Percentiles rank a stretch among this genome's conserved stretches.
Evolutionary conservation across 352 stramenopile genomes (phyloP).

Genomic region (Globisporangium acanthophoron): DNA sequence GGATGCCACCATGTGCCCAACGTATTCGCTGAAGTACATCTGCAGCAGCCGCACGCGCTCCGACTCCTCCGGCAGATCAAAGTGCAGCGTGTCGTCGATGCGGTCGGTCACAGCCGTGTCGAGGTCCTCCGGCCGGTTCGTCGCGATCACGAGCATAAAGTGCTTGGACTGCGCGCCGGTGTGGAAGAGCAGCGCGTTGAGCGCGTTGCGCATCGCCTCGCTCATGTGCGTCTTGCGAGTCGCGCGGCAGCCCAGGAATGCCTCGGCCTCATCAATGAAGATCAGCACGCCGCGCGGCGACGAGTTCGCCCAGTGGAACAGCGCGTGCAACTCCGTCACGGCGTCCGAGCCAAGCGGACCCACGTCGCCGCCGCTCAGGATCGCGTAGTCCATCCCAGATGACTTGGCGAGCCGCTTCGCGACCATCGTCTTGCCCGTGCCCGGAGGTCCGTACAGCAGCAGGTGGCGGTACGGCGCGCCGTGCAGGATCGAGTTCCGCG

Average conservation of each 20-base stretch:
- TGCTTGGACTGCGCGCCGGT: conserved; percentile 65
- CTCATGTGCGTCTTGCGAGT: conserved; percentile 81
- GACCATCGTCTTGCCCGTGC: conserved; percentile 88
- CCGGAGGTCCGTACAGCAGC: conserved; percentile 78
- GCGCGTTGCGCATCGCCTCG: conserved; percentile 72
- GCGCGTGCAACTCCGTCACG: conserved; percentile 72
- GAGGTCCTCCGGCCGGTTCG: conserved; percentile 76
- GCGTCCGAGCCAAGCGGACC: conserved; percentile 69
- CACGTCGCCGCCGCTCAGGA: conserved; percentile 83
- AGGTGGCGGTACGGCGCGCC: conserved; percentile 76
- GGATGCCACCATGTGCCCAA: conserved; percentile 21
- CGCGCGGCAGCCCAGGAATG: conserved; percentile 61
- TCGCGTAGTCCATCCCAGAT: conserved; percentile 77
- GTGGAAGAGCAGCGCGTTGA: conserved; percentile 83
- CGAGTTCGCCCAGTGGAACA: conserved; percentile 79
- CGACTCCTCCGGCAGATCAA: conserved; percentile 57
- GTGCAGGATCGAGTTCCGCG: conserved; percentile 52
- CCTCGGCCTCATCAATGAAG: conserved; percentile 87
- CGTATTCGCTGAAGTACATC: conserved; percentile 69
- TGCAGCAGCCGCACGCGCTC: conserved; percentile 59
- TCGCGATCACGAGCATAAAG: conserved; percentile 82
- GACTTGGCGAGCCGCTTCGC: conserved; percentile 65
- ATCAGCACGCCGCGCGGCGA: conserved; percentile 74
- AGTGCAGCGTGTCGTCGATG: conserved; percentile 82
- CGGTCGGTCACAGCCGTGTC: conserved; percentile 73